Base-by-base conservation (phyloP, 2,329 filamentous ascomycete genomes). In the Endoconidiophora laricicola region DNA sequence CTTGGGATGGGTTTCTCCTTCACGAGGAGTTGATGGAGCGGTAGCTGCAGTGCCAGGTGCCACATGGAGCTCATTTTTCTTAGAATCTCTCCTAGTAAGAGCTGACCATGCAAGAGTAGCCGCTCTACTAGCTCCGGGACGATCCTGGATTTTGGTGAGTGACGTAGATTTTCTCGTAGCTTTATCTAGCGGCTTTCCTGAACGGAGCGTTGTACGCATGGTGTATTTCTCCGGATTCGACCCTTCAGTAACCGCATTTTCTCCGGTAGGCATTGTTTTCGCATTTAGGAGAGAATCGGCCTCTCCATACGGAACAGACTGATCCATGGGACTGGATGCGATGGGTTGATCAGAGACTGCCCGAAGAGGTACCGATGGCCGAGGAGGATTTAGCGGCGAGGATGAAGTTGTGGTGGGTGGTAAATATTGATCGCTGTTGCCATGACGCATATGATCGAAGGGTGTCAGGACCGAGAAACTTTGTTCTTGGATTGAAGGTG, bases 151-250 rank as follows among this genome's bases (percentile, higher is more conserved):
- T 23, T 46, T 51, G 14, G 45, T 22, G 29, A 52, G 43, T 10
- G 49, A 18, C 4, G 67, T 67, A 22, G 68, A 67, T 6, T 60
- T 50, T 52, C 65, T 71, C 2, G 58, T 52, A 4, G 62, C 53
- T 56, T 66, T 71, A 9, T 77, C 68, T 40, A 62, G 58, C 18
- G 63, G 57, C 55, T 68, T 72, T 4, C 65, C 65, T 6, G 72
- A 67, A 44, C 78, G 70, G 7, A 81, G 58, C 0, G 78, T 81
- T 9, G 76, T 78, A 49, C 75, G 68, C 72, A 81, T 75, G 1
- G 69, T 74, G 53, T 77, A 72, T 56, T 73, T 78, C 44, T 79
- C 76, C 2, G 76, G 76, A 53, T 74, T 79, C 12, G n/a, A 9
- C 29, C 29, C 29, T 33, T 33, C 29, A 33, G 29, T 1, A 12